Base-by-base conservation (phyloP, 371 early-diverging fungal genomes). In the Rhizomucor miehei region DNA sequence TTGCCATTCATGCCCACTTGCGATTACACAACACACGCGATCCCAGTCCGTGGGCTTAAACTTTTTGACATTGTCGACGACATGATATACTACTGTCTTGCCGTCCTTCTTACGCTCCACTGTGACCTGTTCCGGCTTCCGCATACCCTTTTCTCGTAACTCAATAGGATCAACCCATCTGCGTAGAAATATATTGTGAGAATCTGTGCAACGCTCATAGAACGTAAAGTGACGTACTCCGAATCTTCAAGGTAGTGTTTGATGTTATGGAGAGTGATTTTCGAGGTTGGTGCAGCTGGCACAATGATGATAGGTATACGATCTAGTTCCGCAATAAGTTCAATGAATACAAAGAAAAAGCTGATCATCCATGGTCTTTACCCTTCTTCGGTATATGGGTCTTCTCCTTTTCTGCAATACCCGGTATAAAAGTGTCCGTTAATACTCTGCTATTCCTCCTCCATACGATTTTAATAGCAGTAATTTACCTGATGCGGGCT, bases 1-100 rank as follows among this genome's bases (percentile, higher is more conserved):
- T 68, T 97, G 95, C 97, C 97, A 97, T 36, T 81, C 79, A 38
- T 89, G 90, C 23, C 95, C 95, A 39, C 82, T 84, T 13, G 90
- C 87, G 65, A 97, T 90, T 14, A 94, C 93, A 43, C 89, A 92
- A 0, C 91, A 90, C 6, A 97, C 88, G 35, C 89, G 86, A 46
- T 92, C 89, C 88, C 93, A 94, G 54, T 91, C 92, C 6, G 79
- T 83, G 23, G 81, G 79, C 21, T 73, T 76, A 48, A 93, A 74
- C 3, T 80, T 67, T 25, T 89, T 79, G 25, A 87, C 81, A 21
- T 81, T 82, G 56, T 92, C 93, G 1, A 86, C 77, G 0, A 91
- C 79, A 23, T 86, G 82, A 66, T 87, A 89, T 1, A 71, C 71
- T 3, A 79, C 71, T 16, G 61, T 62, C 60, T 62, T 75, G 34